These are phyloP conservation scores for Globisporangium iwayamae DNA, from an alignment of 352 stramenopile genomes.

Conservation along the genomic window DNA sequence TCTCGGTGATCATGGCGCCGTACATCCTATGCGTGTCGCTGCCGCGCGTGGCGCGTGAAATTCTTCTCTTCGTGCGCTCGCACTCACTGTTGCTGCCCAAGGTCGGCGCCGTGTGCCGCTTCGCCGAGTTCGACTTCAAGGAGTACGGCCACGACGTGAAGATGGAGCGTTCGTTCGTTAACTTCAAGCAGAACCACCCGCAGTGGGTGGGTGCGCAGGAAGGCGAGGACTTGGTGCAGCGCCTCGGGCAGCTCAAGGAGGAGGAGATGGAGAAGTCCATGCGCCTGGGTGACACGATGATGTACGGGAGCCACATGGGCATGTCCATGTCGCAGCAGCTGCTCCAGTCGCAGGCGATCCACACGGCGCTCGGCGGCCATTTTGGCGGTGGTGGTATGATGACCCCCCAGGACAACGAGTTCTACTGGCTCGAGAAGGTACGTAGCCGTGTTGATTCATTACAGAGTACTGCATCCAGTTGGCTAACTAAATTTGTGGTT, in stretches of 20 bases:
- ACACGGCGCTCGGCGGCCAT: constrained; percentile 55
- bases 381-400: constrained; percentile 41
- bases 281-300: constrained; percentile 77
- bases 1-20: constrained; percentile 93
- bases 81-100: constrained; percentile 91
- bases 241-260: constrained; percentile 67
- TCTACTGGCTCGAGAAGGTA: constrained; percentile 89
- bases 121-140: constrained; percentile 97
- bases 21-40: constrained; percentile 96
- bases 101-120: constrained; percentile 93
- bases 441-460: neutral
- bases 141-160: constrained; percentile 91
- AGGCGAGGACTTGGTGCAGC: constrained; percentile 69
- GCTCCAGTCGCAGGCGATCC: constrained; percentile 84
- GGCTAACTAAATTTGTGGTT: constrained; percentile 5
- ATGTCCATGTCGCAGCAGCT: constrained; percentile 86
- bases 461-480: neutral
- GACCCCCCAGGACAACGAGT: constrained; percentile 72
- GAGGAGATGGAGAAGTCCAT: constrained; percentile 87
- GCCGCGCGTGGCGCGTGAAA: constrained; percentile 80
- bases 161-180: constrained; percentile 98
- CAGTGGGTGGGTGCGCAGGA: constrained; percentile 76
- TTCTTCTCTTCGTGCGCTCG: constrained; percentile 93
- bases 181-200: constrained; percentile 93
- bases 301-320: constrained; percentile 51